Percentiles rank a stretch among this genome's conserved stretches.
Conservation (phyloP, 2,329 filamentous ascomycete genomes). For the Venturia effusa region DNA sequence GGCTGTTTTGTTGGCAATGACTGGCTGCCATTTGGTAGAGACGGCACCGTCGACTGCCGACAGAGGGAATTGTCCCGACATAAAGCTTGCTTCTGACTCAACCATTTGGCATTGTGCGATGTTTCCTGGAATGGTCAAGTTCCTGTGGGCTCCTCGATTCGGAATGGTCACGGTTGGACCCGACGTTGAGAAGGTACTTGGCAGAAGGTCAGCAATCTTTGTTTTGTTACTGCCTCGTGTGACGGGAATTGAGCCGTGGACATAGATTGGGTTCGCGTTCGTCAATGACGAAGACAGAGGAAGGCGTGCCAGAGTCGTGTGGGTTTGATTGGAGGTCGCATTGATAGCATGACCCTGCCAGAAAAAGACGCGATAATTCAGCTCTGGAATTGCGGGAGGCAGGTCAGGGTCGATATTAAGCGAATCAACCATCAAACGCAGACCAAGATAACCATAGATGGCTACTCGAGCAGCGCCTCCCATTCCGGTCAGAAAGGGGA, state of each 20-base stretch:
- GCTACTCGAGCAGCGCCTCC: slow-evolving; percentile 58
- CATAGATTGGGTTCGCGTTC: slow-evolving; percentile 45
- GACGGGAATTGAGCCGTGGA: slow-evolving; percentile 45
- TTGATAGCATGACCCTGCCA: slow-evolving; percentile 55
- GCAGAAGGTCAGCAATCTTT: slow-evolving; percentile 27
- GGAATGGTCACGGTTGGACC: slow-evolving; percentile 43
- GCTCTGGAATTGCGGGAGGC: slow-evolving; percentile 51
- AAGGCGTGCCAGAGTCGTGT: slow-evolving; percentile 50
- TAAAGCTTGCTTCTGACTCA: slow-evolving; percentile 35
- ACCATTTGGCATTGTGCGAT: slow-evolving; percentile 53
- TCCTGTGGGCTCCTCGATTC: slow-evolving; percentile 47
- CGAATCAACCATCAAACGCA: slow-evolving; percentile 47
- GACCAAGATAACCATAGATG: slow-evolving; percentile 56
- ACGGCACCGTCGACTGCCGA: slow-evolving; percentile 55
- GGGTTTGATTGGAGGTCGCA: slow-evolving; percentile 50
- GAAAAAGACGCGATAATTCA: slow-evolving; percentile 54
- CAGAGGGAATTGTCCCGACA: slow-evolving; percentile 59
- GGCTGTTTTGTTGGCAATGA: slow-evolving; percentile 36
- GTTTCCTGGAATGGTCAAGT: slow-evolving; percentile 46
- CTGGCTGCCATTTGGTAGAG: slow-evolving; percentile 57
- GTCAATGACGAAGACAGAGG: slow-evolving; percentile 30
- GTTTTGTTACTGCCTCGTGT: slow-evolving; percentile 18
- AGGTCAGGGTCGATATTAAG: slow-evolving; percentile 54
- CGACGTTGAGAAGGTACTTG: slow-evolving; percentile 24
- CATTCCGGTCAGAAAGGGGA: slow-evolving; percentile 60